These are phyloP conservation scores for Fremontodendron californicum DNA, from an alignment of 345 rosid genomes.

Conservation along the genomic window DNA sequence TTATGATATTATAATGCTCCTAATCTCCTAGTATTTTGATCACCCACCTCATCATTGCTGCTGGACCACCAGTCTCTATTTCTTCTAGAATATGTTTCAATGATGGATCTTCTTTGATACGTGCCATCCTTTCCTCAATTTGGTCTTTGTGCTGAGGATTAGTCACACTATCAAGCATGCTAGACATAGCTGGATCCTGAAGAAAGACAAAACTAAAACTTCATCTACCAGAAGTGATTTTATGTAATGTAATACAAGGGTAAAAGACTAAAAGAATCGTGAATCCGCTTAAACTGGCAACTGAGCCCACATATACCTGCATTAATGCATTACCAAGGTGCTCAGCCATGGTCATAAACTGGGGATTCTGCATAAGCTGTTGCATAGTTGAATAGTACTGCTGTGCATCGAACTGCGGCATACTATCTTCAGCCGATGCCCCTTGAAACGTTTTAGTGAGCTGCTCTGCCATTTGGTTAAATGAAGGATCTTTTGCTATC, in stretches of 20 bases:
- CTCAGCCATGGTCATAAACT: constrained; percentile 92
- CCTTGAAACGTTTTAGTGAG: constrained; percentile 75
- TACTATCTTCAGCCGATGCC: constrained; percentile 40
- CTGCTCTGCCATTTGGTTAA: constrained; percentile 95
- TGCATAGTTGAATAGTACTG: constrained; percentile 82
- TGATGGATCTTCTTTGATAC: constrained; percentile 82
- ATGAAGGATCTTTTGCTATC: constrained; percentile 88
- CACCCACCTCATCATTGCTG: constrained; percentile 91
- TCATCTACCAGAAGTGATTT: constrained; percentile 7
- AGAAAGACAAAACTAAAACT: constrained; percentile 11
- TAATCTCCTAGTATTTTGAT: constrained; percentile 9
- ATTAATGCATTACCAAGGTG: constrained; percentile 83
- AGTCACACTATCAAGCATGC: constrained; percentile 75
- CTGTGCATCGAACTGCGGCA: constrained; percentile 71
- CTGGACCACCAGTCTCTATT: constrained; percentile 87
- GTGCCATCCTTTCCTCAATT: constrained; percentile 82
- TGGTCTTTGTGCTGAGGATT: constrained; percentile 80
- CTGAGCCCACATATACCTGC: constrained; percentile 46
- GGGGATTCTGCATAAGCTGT: constrained; percentile 97
- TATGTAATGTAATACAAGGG: neutral
- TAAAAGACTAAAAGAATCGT: neutral
- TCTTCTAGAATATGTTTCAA: constrained; percentile 90
- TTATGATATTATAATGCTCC: neutral
- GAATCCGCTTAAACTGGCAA: neutral
- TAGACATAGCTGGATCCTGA: constrained; percentile 96